Evolutionary conservation across 768 basidiomycete genomes (phyloP).

Genomic region (Boletus fagicola): DNA sequence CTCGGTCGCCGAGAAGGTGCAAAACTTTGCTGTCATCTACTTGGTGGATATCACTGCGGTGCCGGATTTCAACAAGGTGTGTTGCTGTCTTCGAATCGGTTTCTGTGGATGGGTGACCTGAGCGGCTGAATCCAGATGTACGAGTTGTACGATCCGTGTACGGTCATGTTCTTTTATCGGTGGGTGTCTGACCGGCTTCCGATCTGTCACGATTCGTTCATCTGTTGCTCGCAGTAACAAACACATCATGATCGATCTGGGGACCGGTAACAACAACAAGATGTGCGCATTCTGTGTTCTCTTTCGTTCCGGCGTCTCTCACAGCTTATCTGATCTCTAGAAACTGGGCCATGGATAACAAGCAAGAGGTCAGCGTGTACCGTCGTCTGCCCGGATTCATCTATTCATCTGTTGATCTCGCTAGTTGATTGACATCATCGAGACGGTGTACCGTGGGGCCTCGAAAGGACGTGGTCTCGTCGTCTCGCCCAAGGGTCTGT

Average conservation of each 20-base stretch:
- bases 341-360: slow-evolving; percentile 99
- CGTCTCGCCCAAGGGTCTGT: slow-evolving; percentile 89
- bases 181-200: slow-evolving; percentile 35
- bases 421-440: slow-evolving; percentile 95
- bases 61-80: slow-evolving; percentile 97
- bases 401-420: neutral
- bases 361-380: slow-evolving; percentile 74
- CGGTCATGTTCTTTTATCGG: slow-evolving; percentile 99
- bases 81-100: neutral
- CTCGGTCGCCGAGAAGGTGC: slow-evolving; percentile 89
- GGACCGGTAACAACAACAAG: slow-evolving; percentile 99
- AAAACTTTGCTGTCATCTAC: slow-evolving; percentile 98
- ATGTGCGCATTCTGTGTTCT: slow-evolving; percentile 56
- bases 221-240: slow-evolving; percentile 64
- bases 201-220: neutral
- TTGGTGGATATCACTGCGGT: slow-evolving; percentile 94
- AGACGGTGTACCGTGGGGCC: slow-evolving; percentile 97
- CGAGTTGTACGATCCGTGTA: slow-evolving; percentile 95
- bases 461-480: slow-evolving; percentile 98
- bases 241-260: slow-evolving; percentile 99
- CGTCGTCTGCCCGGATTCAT: neutral
- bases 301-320: neutral
- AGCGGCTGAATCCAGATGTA: slow-evolving; percentile 73
- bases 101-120: neutral
- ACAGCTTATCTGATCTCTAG: slow-evolving; percentile 38